Conservation (phyloP, 2,329 filamentous ascomycete species). For the Fusarium irregulare region DNA sequence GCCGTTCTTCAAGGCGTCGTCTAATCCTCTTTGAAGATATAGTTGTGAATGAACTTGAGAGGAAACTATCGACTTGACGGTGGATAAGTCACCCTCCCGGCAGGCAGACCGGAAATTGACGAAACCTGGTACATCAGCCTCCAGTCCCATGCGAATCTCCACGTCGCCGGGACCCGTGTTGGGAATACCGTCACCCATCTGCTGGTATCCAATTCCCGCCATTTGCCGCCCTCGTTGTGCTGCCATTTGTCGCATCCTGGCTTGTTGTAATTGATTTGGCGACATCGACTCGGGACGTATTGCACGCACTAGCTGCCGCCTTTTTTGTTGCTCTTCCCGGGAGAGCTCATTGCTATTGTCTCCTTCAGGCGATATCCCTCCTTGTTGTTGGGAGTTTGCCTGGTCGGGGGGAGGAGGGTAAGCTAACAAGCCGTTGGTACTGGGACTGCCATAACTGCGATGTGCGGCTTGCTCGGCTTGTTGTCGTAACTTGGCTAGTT, state of each 20-base stretch:
- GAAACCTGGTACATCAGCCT: background rate
- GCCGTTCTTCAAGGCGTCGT: conserved; percentile 5
- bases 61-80: background rate
- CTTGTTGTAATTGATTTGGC: background rate
- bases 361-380: background rate
- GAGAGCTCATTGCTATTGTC: background rate
- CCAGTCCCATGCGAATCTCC: background rate
- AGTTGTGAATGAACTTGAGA: background rate
- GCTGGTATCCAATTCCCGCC: background rate
- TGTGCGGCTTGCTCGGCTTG: background rate
- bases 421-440: background rate
- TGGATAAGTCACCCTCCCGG: conserved; percentile 15
- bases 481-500: background rate
- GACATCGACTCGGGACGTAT: background rate
- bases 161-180: background rate
- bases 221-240: background rate
- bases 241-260: background rate
- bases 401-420: background rate
- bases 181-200: background rate
- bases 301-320: background rate
- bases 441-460: background rate
- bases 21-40: background rate
- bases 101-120: conserved; percentile 23
- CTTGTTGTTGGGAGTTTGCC: background rate
- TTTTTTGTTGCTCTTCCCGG: background rate